Evolutionary conservation across 495 filamentous ascomycete species (phyloP).

Genomic region (Darksidea phi): DNA sequence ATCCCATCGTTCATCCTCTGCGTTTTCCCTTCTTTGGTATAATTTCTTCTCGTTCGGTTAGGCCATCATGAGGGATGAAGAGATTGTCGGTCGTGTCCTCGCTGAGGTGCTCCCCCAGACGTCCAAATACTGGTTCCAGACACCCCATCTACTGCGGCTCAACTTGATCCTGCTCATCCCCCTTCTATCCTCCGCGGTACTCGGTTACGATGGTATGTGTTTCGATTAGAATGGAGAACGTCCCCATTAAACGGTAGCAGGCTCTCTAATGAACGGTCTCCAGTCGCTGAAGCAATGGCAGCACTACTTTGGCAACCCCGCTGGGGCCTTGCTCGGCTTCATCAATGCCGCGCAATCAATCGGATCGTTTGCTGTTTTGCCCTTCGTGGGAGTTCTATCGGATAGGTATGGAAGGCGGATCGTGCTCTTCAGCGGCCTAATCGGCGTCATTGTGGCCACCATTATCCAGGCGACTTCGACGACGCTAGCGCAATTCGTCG

Average conservation of each 20-base stretch:
- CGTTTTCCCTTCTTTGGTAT: too few species aligned
- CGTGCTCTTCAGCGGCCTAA: too few species aligned
- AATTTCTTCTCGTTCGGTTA: too few species aligned
- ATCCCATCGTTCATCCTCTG: too few species aligned
- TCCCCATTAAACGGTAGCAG: background rate
- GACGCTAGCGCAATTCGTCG: constrained; percentile 28
- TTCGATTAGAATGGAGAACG: background rate
- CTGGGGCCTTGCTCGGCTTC: constrained; percentile 52
- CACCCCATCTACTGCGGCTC: constrained; percentile 42
- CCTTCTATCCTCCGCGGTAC: constrained; percentile 45
- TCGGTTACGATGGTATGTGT: constrained; percentile 49
- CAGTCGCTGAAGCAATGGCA: constrained; percentile 43
- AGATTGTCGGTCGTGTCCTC: constrained; percentile 23
- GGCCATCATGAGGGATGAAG: constrained; percentile 20
- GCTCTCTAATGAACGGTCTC: constrained; percentile 46
- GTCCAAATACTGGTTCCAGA: constrained; percentile 41
- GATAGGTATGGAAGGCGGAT: too few species aligned
- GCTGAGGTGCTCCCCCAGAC: constrained; percentile 42
- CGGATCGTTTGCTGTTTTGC: background rate
- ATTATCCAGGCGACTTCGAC: background rate
- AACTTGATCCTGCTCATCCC: constrained; percentile 47
- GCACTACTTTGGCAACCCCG: constrained; percentile 48
- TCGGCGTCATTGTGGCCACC: too few species aligned
- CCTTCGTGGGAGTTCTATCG: too few species aligned
- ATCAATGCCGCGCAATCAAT: constrained; percentile 5